These are phyloP conservation scores for Alternaria incomplexa DNA, from an alignment of 2,329 filamentous ascomycete species.

Conservation along the genomic window DNA sequence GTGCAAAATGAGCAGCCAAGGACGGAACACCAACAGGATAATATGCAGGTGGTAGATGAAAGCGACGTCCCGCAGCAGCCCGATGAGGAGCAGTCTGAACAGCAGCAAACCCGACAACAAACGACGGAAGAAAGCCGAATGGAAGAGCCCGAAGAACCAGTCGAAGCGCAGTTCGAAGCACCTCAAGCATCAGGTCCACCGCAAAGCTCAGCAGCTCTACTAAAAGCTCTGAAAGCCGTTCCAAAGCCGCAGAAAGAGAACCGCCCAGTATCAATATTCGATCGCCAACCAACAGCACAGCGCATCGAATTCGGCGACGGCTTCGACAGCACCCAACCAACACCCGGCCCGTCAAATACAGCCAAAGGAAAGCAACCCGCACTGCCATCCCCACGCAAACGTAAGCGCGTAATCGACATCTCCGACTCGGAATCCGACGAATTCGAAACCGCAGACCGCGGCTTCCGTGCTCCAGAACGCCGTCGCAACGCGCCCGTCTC, in stretches of 20 bases:
- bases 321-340: conserved; percentile 37
- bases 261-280: conserved; percentile 44
- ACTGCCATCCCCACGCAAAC: conserved; percentile 31
- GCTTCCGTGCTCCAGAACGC: conserved; percentile 41
- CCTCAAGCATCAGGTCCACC: conserved; percentile 23
- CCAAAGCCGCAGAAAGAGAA: conserved; percentile 44
- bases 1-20: background rate
- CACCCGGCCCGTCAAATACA: conserved; percentile 30
- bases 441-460: conserved; percentile 52
- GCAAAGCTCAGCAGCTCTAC: conserved; percentile 24
- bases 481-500: conserved; percentile 43
- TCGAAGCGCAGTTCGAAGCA: conserved; percentile 16
- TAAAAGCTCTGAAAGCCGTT: conserved; percentile 25
- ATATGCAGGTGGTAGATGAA: background rate
- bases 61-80: conserved; percentile 3
- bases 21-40: background rate
- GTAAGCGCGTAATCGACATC: conserved; percentile 30
- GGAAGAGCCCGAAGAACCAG: conserved; percentile 11
- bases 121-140: background rate
- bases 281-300: conserved; percentile 48
- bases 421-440: conserved; percentile 49
- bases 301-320: conserved; percentile 49
- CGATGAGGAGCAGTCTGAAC: conserved; percentile 7
- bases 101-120: background rate
- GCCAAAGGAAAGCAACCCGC: conserved; percentile 37